Evolutionary conservation across 345 rosid species (phyloP), one percentile per base, ranked within the genome.

Genomic region (Euphorbia lathyris): DNA sequence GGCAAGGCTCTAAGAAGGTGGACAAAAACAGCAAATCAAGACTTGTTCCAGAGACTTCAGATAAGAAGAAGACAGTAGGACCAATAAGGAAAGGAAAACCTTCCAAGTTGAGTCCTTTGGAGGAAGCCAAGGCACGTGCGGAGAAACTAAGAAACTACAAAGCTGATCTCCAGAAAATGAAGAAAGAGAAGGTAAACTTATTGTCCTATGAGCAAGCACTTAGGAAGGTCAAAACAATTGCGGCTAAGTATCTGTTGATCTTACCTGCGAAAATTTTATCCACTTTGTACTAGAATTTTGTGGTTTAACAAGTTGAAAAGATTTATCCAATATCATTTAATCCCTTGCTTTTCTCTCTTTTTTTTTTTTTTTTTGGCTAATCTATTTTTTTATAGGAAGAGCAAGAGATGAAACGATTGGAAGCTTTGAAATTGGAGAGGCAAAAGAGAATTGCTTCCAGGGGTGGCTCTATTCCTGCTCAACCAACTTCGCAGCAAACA

Each of bases 81-180:
- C 87, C 94, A 14, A 84, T 87, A 77, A 82, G 96, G 67, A 95
- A 82, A 83, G 94, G 89, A 60, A 90, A 88, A 75, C 85, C 92
- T 60, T 82, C 98, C 59, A 92, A 92, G 75, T 72, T 82, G 78
- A 88, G 93, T 71, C 94, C 97, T 74, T 74, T 86, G 81, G 98
- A 96, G 66, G 99, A 92, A 86, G 98, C 98, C 63, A 85, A 69
- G 78, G 94, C 87, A 20, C 98, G 99, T 27, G 99, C 99, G 69
- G 98, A 96, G 75, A 88, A 76, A 77, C 88, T 96, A 60, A 90
- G 99, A 78, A 80, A 75, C 57, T 96, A 78, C 72, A 96, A 96
- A 84, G 96, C 96, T 77, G 99, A 96, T 76, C 90, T 96, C 67
- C 91, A 85, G 91, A 92, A 92, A 81, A 70, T 96, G 80, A 96